Base-by-base conservation (phyloP, 495 filamentous ascomycete genomes). In the Viridothelium virens region DNA sequence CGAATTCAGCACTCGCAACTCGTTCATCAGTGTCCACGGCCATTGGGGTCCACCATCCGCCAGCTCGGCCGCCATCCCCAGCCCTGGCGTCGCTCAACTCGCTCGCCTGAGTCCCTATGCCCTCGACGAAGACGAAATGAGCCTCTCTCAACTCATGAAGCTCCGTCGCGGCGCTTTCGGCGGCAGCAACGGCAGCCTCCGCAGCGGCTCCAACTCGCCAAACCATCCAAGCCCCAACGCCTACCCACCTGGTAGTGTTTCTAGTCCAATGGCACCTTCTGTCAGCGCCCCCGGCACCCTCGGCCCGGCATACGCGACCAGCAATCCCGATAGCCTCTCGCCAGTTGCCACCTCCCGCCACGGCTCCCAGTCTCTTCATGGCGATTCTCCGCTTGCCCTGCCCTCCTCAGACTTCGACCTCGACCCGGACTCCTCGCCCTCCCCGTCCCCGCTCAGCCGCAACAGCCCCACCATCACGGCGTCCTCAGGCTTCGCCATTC, bases 1-100 rank as follows among this genome's bases (percentile, higher is more conserved):
- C 70, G 94, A 98, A 79, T 96, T 94, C 80, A 94, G 90, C 48
- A 96, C 94, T 62, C 85, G 95, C 62, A 97, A 97, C 73, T 93
- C 89, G 2, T 84, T 94, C 70, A 89, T 94, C 80, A 87, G 84
- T 38, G 76, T 91, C 41, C 82, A 82, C 18, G 63, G 61, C 44
- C 78, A 91, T 66, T 85, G 87, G 67, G 77, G 82, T 6, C 65
- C 66, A 70, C 78, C 61, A 46, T 56, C 63, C 36, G 53, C 53
- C 5, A 70, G 72, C 61, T 73, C 74, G 34, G 79, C 74, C 66
- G 67, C 68, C 47, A 62, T 84, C 67, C 65, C 81, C 63, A 77
- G 83, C 68, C 87, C 89, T 0, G 88, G 85, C 0, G 74, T 93
- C 56, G 85, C 88, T 2, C 88, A 93, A 75, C 74, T 94, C 56